Conservation (phyloP, 208 protist species). For the Crithidia brevicula region DNA sequence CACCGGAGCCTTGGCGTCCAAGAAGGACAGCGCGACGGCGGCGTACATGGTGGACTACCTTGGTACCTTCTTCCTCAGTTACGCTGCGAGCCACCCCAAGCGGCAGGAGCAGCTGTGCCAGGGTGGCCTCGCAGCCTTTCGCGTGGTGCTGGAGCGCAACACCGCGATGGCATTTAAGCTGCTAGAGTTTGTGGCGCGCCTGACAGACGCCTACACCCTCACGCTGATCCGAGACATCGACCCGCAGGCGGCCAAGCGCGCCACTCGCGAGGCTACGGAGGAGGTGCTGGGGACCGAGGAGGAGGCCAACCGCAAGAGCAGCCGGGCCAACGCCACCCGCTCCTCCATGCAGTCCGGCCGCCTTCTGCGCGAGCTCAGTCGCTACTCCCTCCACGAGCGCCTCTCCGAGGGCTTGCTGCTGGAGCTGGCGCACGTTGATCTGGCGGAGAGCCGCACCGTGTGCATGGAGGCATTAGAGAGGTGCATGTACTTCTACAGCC, state of each 20-base stretch:
- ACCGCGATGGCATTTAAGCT: slow-evolving; percentile 38
- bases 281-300: slow-evolving; percentile 16
- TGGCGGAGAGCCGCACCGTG: slow-evolving; percentile 25
- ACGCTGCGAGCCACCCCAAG: slow-evolving; percentile 75
- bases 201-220: slow-evolving; percentile 80
- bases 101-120: slow-evolving; percentile 64
- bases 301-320: slow-evolving; percentile 28
- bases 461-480: slow-evolving; percentile 79
- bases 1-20: slow-evolving; percentile 32
- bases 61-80: slow-evolving; percentile 82
- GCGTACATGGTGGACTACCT: slow-evolving; percentile 75
- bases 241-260: slow-evolving; percentile 58
- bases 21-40: slow-evolving; percentile 30
- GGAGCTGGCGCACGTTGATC: slow-evolving; percentile 52
- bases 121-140: slow-evolving; percentile 65
- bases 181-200: slow-evolving; percentile 61
- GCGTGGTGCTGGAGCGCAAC: slow-evolving; percentile 54
- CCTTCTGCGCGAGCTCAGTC: slow-evolving; percentile 78
- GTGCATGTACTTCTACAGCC: slow-evolving; percentile 88
- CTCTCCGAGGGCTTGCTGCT: slow-evolving; percentile 72
- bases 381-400: slow-evolving; percentile 85
- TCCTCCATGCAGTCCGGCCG: slow-evolving; percentile 79
- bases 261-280: slow-evolving; percentile 21
- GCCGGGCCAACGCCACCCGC: slow-evolving; percentile 54
- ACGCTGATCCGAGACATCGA: slow-evolving; percentile 86